Evolutionary conservation across 208 protist genomes (phyloP).

Genomic region (Porcisia deanei): DNA sequence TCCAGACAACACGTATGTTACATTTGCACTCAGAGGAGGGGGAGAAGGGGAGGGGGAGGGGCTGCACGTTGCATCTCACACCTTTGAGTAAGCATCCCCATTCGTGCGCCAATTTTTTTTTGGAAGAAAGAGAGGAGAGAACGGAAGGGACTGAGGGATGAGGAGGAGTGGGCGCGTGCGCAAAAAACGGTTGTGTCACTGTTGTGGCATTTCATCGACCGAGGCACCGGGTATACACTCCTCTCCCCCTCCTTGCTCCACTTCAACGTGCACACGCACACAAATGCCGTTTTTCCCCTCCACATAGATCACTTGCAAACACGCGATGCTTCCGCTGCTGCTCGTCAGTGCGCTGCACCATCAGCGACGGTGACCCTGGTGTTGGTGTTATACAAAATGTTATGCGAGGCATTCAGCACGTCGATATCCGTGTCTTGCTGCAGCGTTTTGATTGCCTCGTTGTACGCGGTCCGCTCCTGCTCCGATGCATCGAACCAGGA

Average conservation of each 20-base stretch:
- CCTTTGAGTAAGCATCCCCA: too few relatives aligned
- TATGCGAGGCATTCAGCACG: slow-evolving; percentile 38
- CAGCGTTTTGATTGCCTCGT: slow-evolving; percentile 41
- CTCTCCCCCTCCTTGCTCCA: too few relatives aligned
- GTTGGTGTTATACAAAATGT: slow-evolving; percentile 18
- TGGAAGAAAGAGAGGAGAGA: too few relatives aligned
- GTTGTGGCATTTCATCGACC: too few relatives aligned
- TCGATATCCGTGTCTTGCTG: slow-evolving; percentile 59
- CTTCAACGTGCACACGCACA: too few relatives aligned
- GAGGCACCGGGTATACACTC: too few relatives aligned
- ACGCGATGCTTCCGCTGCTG: neutral
- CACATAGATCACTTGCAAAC: neutral
- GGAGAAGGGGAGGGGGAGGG: neutral
- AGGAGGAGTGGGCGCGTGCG: too few relatives aligned
- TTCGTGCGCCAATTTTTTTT: too few relatives aligned
- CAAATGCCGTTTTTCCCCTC: neutral
- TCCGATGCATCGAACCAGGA: slow-evolving; percentile 43
- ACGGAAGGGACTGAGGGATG: too few relatives aligned
- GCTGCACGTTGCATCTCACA: neutral
- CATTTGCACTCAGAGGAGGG: neutral
- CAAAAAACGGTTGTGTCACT: too few relatives aligned
- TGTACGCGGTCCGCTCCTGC: slow-evolving; percentile 30
- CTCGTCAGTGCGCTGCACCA: neutral
- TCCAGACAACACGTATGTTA: neutral
- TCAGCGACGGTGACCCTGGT: neutral